These are phyloP conservation scores for Ustilago trichophora DNA, from an alignment of 1,284 basidiomycete genomes.

Conservation along the genomic window DNA sequence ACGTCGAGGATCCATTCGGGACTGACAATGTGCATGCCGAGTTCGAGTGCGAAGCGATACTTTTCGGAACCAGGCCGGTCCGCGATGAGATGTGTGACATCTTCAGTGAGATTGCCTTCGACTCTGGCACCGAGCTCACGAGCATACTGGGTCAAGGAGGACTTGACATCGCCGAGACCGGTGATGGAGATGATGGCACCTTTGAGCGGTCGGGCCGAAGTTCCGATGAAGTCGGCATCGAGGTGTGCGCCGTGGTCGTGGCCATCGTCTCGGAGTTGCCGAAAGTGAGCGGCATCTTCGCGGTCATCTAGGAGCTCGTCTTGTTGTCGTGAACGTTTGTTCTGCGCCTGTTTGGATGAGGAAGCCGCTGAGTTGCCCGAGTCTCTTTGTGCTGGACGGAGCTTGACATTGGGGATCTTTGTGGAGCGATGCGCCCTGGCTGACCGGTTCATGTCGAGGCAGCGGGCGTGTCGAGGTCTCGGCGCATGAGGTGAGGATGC, in stretches of 20 bases:
- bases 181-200: slow-evolving; percentile 77
- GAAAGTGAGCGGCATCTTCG: slow-evolving; percentile 58
- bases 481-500: slow-evolving; percentile 3
- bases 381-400: slow-evolving; percentile 46
- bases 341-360: slow-evolving; percentile 15
- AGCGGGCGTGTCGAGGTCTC: not conserved
- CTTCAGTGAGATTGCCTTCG: slow-evolving; percentile 77
- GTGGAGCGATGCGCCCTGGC: slow-evolving; percentile 58
- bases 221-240: slow-evolving; percentile 55
- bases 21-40: slow-evolving; percentile 77
- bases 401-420: slow-evolving; percentile 64
- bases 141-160: slow-evolving; percentile 77
- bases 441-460: slow-evolving; percentile 50
- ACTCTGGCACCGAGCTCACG: slow-evolving; percentile 77
- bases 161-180: slow-evolving; percentile 74
- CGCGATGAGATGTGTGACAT: slow-evolving; percentile 81
- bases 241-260: slow-evolving; percentile 57
- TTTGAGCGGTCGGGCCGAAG: slow-evolving; percentile 72
- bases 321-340: slow-evolving; percentile 8
- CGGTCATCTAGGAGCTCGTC: slow-evolving; percentile 38
- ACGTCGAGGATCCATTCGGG: slow-evolving; percentile 77
- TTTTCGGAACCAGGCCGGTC: slow-evolving; percentile 77
- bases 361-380: slow-evolving; percentile 4
- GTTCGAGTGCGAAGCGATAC: slow-evolving; percentile 80
- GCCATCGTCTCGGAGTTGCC: slow-evolving; percentile 55